phyloP scores from a whole-genome alignment of 441 rosid genomes.

The Erodium texanum region DNA sequence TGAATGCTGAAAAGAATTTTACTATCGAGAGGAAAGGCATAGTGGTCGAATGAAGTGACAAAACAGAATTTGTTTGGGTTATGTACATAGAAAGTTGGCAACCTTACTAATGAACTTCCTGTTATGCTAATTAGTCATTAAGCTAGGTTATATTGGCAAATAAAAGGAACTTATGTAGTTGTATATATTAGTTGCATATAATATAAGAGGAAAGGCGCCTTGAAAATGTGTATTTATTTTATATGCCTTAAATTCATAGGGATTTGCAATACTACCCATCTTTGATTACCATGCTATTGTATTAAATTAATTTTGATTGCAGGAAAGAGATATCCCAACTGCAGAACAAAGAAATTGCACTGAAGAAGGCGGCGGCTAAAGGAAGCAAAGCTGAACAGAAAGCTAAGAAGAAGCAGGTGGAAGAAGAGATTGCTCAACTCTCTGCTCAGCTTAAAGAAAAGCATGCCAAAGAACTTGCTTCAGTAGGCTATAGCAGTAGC shows the following conservation, averaged over 20 bases:
- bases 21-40: not conserved
- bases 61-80: not conserved
- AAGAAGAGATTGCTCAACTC: constrained; percentile 65
- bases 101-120: not conserved
- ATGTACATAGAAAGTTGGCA: not conserved
- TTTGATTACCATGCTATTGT: not conserved
- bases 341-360: constrained; percentile 69
- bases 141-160: not conserved
- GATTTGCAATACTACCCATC: not conserved
- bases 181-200: too few relatives aligned
- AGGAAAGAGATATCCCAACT: constrained; percentile 70
- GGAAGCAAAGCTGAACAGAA: constrained; percentile 98
- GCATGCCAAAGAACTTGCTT: constrained; percentile 70
- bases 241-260: not conserved
- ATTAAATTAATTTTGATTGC: constrained; percentile 5
- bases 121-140: not conserved
- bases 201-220: not conserved
- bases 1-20: not conserved
- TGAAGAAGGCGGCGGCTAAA: constrained; percentile 85
- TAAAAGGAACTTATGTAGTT: too few relatives aligned
- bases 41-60: not conserved
- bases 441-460: constrained; percentile 66
- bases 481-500: constrained; percentile 46
- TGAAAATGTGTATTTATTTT: not conserved
- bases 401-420: constrained; percentile 89